These are phyloP conservation scores for Dactylonectria estremocensis DNA, from an alignment of 2,329 filamentous ascomycete genomes.

Conservation along the genomic window DNA sequence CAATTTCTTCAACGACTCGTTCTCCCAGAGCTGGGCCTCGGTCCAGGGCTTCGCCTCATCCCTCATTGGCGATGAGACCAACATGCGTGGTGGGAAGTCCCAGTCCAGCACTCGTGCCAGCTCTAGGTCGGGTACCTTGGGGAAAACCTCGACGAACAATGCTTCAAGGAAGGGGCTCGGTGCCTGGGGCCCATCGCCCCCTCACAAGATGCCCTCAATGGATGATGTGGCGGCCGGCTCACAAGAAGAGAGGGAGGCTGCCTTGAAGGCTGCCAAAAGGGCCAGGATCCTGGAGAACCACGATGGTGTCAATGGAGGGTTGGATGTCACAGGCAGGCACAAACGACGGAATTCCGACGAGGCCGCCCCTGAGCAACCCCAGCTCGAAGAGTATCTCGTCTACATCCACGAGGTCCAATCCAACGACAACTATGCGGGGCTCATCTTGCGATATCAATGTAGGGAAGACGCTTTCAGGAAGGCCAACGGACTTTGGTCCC, in stretches of 20 bases:
- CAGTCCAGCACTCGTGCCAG: slow-evolving; percentile 43
- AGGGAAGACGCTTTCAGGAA: slow-evolving; percentile 86
- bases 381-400: slow-evolving; percentile 83
- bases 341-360: slow-evolving; percentile 82
- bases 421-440: slow-evolving; percentile 89
- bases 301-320: slow-evolving; percentile 71
- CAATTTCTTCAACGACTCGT: slow-evolving; percentile 65
- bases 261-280: slow-evolving; percentile 69
- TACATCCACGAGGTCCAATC: slow-evolving; percentile 91
- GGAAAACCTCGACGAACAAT: slow-evolving; percentile 37
- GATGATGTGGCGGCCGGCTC: slow-evolving; percentile 70
- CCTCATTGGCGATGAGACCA: slow-evolving; percentile 49
- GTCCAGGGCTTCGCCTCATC: slow-evolving; percentile 69
- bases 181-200: slow-evolving; percentile 68
- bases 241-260: slow-evolving; percentile 67
- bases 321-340: slow-evolving; percentile 69
- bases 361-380: slow-evolving; percentile 64
- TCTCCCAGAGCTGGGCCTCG: slow-evolving; percentile 69
- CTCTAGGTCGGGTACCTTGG: slow-evolving; percentile 41
- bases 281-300: slow-evolving; percentile 74
- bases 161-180: slow-evolving; percentile 34
- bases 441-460: slow-evolving; percentile 92
- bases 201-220: slow-evolving; percentile 55
- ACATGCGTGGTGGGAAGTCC: slow-evolving; percentile 33
- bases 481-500: slow-evolving; percentile 94